Base-by-base conservation (phyloP, 2,329 filamentous ascomycete genomes). In the Arthrobotrys entomopaga region DNA sequence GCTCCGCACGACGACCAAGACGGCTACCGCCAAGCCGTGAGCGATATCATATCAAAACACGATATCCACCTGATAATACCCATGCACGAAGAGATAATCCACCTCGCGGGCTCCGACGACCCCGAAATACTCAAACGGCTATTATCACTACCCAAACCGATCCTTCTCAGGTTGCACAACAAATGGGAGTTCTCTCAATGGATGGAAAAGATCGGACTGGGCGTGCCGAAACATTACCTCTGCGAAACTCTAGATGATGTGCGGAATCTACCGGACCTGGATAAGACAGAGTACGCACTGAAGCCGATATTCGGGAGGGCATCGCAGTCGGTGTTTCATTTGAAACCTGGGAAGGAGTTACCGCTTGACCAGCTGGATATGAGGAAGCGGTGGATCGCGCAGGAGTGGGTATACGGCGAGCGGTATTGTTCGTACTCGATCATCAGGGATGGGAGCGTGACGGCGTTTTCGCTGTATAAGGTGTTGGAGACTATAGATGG, bases 61-160 rank as follows among this genome's bases (percentile, higher is more conserved):
- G 56, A 77, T 1, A 79, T 79, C 40, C 67, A 78, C 65, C 49
- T 78, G 6, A 71, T 79, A 8, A 77, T 81, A 43, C 80, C 79
- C 1, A 77, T 81, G 38, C 79, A 81, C 64, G 79, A 81, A 50
- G 80, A 80, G 63, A 78, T 79, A 15, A 80, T 80, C 75, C 78
- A 77, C 64, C 77, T 81, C 13, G 77, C 79, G 1, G 77, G 77
- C 26, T 76, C 76, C 59, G 66, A 65, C 1, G 78, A 80, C 40
- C 57, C 54, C 0, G 24, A 61, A 6, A 80, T 79, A n/a, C 34
- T 79, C 8, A 42, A 42, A 1, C 65, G 77, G 29, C 65, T 81
- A 11, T 76, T 80, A 46, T 79, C 80, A 19, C 79, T 79, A 16
- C 65, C 76, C 6, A 78, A 79, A 40, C 61, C 77, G 3, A 74